These are phyloP conservation scores for Rhizopogon salebrosus DNA, from an alignment of 768 basidiomycete species.

Conservation along the genomic window DNA sequence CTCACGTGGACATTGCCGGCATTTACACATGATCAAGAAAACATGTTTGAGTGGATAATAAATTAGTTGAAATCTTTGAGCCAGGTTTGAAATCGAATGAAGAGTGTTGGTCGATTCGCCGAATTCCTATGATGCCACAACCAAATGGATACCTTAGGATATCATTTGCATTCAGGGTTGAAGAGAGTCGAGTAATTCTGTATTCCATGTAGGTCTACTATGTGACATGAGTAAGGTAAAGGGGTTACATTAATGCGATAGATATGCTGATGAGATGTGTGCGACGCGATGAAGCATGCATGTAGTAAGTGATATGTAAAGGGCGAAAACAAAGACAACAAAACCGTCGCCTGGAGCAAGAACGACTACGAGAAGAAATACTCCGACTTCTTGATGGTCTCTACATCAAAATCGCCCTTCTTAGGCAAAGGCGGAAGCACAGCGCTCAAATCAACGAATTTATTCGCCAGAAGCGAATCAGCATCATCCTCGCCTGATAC, in stretches of 20 bases:
- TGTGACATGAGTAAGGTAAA: not conserved
- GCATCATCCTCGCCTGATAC: constrained; percentile 10
- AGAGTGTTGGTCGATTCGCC: no score
- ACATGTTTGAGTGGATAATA: no score
- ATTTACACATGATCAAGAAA: no score
- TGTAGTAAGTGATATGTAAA: not conserved
- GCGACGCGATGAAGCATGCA: not conserved
- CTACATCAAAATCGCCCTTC: constrained; percentile 84
- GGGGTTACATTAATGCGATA: not conserved
- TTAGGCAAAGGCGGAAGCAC: constrained; percentile 76
- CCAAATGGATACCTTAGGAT: no score
- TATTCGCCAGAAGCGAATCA: constrained; percentile 31
- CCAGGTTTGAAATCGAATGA: no score
- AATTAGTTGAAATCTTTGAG: no score
- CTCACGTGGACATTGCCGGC: no score
- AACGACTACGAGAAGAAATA: constrained; percentile 88
- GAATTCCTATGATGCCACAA: no score
- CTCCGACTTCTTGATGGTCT: constrained; percentile 69
- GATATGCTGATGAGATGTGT: not conserved
- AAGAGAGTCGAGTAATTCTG: not conserved
- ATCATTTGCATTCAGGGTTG: no score
- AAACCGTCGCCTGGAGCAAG: not conserved
- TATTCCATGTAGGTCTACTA: not conserved
- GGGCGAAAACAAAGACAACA: not conserved
- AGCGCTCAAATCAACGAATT: constrained; percentile 71